Percentiles rank a stretch among this genome's conserved stretches.
These are phyloP conservation scores for Diplogelasinospora grovesii DNA, from an alignment of 495 filamentous ascomycete genomes.

Conservation along the genomic window DNA sequence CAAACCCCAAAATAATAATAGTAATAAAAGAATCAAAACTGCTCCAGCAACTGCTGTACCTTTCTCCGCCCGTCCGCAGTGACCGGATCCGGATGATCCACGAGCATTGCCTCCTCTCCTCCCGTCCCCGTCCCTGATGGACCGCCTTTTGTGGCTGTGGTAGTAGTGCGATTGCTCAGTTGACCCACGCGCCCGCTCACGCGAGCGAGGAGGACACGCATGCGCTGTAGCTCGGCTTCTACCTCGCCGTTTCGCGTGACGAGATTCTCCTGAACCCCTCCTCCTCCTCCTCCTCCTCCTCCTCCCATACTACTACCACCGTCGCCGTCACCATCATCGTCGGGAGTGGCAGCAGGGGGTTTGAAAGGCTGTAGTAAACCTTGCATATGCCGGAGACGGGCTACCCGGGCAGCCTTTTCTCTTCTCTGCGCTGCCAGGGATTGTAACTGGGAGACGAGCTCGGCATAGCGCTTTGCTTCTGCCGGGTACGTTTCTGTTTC, in stretches of 20 bases:
- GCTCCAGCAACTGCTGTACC: constrained; percentile 32
- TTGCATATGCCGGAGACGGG: constrained; percentile 50
- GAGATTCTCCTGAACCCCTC: constrained; percentile 68
- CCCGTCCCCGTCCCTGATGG: constrained; percentile 14
- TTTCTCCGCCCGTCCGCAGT: constrained; percentile 35
- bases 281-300: constrained; percentile 24
- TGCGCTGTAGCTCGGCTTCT: constrained; percentile 64
- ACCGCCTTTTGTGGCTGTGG: constrained; percentile 5
- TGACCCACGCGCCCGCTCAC: constrained; percentile 55
- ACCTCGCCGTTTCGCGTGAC: constrained; percentile 68
- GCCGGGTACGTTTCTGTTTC: constrained; percentile 23
- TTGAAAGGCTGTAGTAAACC: constrained; percentile 53
- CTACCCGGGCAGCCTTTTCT: constrained; percentile 48
- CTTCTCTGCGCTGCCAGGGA: constrained; percentile 47
- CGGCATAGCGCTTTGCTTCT: constrained; percentile 44
- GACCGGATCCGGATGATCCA: too few species aligned
- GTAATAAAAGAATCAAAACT: constrained; percentile 17
- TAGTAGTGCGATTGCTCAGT: constrained; percentile 21
- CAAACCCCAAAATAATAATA: neutral
- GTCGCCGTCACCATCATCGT: neutral
- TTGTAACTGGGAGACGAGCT: constrained; percentile 45
- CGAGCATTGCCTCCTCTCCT: neutral
- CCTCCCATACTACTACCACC: constrained; percentile 6
- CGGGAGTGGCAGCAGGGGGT: neutral
- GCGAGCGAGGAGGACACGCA: constrained; percentile 66